These are phyloP conservation scores for Plantago coronopus DNA, from an alignment of 305 asterid species.

Conservation along the genomic window DNA sequence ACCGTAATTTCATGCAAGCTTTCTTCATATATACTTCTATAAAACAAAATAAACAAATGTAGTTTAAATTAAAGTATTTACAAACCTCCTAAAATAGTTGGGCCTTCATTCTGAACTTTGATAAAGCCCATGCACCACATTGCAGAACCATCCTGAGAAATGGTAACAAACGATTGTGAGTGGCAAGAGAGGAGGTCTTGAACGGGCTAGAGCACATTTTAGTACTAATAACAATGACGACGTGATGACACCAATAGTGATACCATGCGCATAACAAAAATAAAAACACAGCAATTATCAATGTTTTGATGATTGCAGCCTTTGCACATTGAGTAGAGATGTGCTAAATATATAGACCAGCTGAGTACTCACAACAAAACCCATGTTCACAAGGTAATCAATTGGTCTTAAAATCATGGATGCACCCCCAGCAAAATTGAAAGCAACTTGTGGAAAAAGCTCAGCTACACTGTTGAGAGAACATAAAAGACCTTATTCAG, in stretches of 20 bases:
- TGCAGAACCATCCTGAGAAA: conserved; percentile 70
- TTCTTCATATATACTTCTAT: too few species aligned
- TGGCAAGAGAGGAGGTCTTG: conserved; percentile 3
- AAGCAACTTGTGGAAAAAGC: conserved; percentile 67
- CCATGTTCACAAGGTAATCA: conserved; percentile 74
- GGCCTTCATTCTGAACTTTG: conserved; percentile 66
- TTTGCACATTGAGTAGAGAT: conserved; percentile 3
- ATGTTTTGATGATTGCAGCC: neutral
- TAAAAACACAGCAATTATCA: neutral
- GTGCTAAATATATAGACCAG: conserved; percentile 11
- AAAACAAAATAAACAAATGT: too few species aligned
- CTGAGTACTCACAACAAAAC: conserved; percentile 57
- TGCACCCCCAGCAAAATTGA: conserved; percentile 88
- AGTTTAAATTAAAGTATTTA: neutral
- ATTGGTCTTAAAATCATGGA: conserved; percentile 73
- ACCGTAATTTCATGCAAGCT: too few species aligned
- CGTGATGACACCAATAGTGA: neutral
- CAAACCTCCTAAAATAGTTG: conserved; percentile 87
- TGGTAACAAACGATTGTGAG: conserved; percentile 11
- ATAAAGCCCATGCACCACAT: conserved; percentile 96
- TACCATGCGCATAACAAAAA: neutral
- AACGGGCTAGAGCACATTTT: conserved; percentile 1
- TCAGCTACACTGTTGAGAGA: conserved; percentile 43
- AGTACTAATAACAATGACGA: neutral
- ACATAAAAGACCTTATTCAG: conserved; percentile 11